Conservation (phyloP, 345 rosid genomes). For the Leavenworthia alabamica region DNA sequence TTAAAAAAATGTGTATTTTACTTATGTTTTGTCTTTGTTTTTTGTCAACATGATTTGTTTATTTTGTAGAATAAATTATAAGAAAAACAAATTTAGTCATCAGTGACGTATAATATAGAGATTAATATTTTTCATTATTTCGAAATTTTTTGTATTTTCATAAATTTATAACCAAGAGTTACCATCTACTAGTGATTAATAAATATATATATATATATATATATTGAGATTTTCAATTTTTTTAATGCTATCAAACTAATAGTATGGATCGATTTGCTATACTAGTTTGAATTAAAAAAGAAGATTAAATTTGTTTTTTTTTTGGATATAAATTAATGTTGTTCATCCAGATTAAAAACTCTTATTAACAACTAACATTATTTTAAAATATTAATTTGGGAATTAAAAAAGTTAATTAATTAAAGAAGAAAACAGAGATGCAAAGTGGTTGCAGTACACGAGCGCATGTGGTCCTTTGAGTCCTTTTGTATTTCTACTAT, state of each 20-base stretch:
- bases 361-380: neutral
- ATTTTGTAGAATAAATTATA: too few species aligned
- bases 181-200: neutral
- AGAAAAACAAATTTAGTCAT: too few species aligned
- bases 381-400: neutral
- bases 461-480: neutral
- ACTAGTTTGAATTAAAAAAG: neutral
- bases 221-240: neutral
- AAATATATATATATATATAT: neutral
- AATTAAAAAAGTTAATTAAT: neutral
- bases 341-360: neutral
- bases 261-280: neutral
- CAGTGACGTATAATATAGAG: neutral
- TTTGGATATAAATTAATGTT: neutral
- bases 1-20: neutral
- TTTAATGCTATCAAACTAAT: neutral
- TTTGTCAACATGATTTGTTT: too few species aligned
- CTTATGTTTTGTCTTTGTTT: too few species aligned
- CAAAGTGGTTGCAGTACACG: neutral
- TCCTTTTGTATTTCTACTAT: neutral
- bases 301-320: neutral
- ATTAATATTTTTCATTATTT: neutral
- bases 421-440: neutral
- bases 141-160: neutral
- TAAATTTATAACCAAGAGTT: neutral